Conservation (phyloP, 208 protist species). For the Leishmania lainsoni region DNA sequence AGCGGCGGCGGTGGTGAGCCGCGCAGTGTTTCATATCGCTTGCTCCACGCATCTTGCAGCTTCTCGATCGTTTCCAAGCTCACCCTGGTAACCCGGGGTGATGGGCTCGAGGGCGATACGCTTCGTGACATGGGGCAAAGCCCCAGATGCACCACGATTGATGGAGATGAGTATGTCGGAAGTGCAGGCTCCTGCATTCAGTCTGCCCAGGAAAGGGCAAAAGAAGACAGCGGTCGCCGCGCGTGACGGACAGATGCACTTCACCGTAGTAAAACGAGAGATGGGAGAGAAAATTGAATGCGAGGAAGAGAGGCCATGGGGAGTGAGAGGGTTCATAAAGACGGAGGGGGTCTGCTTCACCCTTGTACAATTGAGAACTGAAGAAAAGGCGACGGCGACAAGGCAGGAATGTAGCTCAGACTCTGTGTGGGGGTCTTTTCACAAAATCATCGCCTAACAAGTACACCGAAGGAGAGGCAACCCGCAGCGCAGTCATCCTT, state of each 20-base stretch:
- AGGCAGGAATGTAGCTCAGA: neutral
- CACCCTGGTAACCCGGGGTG: slow-evolving; percentile 13
- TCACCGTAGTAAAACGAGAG: neutral
- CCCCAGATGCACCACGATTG: slow-evolving; percentile 4
- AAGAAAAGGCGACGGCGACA: neutral
- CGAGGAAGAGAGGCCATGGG: neutral
- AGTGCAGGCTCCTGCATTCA: neutral
- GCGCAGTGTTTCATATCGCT: slow-evolving; percentile 32
- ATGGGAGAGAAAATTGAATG: neutral
- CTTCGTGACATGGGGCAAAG: slow-evolving; percentile 22
- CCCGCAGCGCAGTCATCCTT: neutral
- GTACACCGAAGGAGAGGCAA: neutral
- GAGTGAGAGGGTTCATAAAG: too few species aligned
- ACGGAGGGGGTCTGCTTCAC: too few species aligned
- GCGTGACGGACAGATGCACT: neutral
- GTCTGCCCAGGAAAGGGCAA: neutral
- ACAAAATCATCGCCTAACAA: neutral
- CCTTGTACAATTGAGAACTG: too few species aligned
- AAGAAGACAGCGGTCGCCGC: neutral
- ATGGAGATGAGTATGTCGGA: neutral
- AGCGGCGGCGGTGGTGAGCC: slow-evolving; percentile 40
- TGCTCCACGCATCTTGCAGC: slow-evolving; percentile 61
- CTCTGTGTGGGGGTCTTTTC: neutral
- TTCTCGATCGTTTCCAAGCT: slow-evolving; percentile 59
- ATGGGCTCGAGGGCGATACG: slow-evolving; percentile 9